phyloP scores from a whole-genome alignment of 176 grass and related monocot genomes.

The Oryza nivara region DNA sequence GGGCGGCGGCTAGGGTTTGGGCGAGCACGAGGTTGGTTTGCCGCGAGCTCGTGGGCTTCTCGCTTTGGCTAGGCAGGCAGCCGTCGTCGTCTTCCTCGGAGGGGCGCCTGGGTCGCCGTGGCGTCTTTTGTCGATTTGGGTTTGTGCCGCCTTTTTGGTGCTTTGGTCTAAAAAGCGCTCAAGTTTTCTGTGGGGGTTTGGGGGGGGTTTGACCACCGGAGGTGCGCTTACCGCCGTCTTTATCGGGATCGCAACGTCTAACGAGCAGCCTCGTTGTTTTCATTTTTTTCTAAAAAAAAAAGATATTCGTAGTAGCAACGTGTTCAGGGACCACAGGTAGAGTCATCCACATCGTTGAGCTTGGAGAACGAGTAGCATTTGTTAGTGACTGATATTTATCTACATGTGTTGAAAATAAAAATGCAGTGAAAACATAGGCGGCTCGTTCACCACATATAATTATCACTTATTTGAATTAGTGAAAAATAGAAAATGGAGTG shows the following conservation, averaged over 20 bases:
- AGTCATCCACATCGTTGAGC: too few relatives aligned
- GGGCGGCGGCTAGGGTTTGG: slow-evolving; percentile 55
- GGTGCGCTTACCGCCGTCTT: slow-evolving; percentile 39
- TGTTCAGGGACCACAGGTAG: too few relatives aligned
- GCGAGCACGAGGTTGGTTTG: not conserved
- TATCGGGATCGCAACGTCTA: slow-evolving; percentile 14
- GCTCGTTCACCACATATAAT: too few relatives aligned
- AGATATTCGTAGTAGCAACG: too few relatives aligned
- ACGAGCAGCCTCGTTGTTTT: not conserved
- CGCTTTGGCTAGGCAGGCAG: slow-evolving; percentile 43
- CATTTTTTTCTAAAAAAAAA: too few relatives aligned
- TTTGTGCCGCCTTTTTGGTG: slow-evolving; percentile 55
- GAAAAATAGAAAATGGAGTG: too few relatives aligned
- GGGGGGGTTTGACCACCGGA: slow-evolving; percentile 13
- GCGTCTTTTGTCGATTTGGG: slow-evolving; percentile 27
- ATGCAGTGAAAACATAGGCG: too few relatives aligned
- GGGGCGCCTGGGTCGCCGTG: slow-evolving; percentile 24
- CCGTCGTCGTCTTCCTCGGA: slow-evolving; percentile 63
- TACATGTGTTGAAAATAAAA: too few relatives aligned
- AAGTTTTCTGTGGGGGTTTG: slow-evolving; percentile 37
- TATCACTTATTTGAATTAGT: too few relatives aligned
- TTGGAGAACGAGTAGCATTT: too few relatives aligned
- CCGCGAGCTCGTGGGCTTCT: slow-evolving; percentile 45
- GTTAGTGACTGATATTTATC: too few relatives aligned
- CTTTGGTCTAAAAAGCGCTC: slow-evolving; percentile 38